Evolutionary conservation across 106 monocot genomes (phyloP), one percentile per base, ranked within the genome.

Genomic region (Dactylorhiza incarnata): DNA sequence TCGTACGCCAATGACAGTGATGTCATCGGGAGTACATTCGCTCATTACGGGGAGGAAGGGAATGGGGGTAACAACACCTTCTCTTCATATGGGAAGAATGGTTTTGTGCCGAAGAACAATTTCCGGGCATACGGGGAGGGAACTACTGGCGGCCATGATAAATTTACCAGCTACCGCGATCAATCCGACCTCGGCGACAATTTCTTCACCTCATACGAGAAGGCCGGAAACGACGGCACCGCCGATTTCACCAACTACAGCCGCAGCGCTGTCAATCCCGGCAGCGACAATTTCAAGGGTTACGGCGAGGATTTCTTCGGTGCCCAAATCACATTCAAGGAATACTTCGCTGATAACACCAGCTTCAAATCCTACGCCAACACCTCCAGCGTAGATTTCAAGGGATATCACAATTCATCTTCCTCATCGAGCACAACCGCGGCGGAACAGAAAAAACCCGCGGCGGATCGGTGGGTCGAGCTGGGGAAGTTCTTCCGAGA

Each of bases 401-500:
- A 81, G 46, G 75, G 8, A 22, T 89, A 83, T 82, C 80, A 77
- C 73, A 85, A 86, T 73, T 58, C 84, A 13, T 68, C 79, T 16
- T 61, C 48, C n/a, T 71, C 71, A 45, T 10, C 26, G 63, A 14
- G n/a, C 25, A 25, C 54, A 23, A 54, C 74, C 6, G 66, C 24
- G 22, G 79, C 26, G 71, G 37, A 7, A 66, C 43, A 0, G 69
- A 66, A 66, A 5, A 24, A 66, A 25, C 46, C 26, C 17, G 48
- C 29, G 13, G 45, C 24, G 79, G 87, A 80, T 45, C 71, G 79
- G 73, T 90, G 90, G 92, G 83, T 91, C 14, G 93, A 97, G 67
- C 86, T 88, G 37, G 95, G 96, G 20, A 93, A 89, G 62, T 97
- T 97, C 79, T 97, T 97, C 74, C 69, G 96, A n/a, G 93, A 97